phyloP scores from a whole-genome alignment of 768 basidiomycete genomes.

The Lactifluus volemus region DNA sequence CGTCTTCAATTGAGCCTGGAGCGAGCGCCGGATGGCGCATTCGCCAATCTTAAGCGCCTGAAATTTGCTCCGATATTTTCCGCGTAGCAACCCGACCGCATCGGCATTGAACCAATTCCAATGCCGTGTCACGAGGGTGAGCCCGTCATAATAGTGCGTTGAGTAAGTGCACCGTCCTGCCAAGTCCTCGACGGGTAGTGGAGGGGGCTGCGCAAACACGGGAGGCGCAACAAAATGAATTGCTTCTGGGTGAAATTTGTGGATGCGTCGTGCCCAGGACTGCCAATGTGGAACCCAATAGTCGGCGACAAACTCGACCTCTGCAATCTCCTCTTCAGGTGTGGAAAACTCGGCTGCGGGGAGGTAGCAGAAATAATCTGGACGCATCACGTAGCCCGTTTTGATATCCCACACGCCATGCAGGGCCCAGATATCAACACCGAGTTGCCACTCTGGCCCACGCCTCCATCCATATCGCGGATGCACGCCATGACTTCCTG shows the following conservation, averaged over 20 bases:
- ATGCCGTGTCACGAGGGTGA: slow-evolving; percentile 86
- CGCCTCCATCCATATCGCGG: slow-evolving; percentile 81
- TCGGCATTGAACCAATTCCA: slow-evolving; percentile 97
- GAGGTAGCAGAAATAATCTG: slow-evolving; percentile 64
- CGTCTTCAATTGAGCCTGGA: slow-evolving; percentile 77
- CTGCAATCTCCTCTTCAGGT: slow-evolving; percentile 26
- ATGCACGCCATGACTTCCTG: slow-evolving; percentile 52
- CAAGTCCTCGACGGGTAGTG: slow-evolving; percentile 43
- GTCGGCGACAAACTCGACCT: slow-evolving; percentile 63
- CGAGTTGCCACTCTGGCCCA: slow-evolving; percentile 60
- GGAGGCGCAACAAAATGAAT: slow-evolving; percentile 91
- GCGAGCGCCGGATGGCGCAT: slow-evolving; percentile 63
- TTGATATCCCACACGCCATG: slow-evolving; percentile 85
- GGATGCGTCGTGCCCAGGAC: slow-evolving; percentile 47
- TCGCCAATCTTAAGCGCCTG: slow-evolving; percentile 81
- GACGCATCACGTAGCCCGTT: slow-evolving; percentile 53
- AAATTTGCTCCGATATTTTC: slow-evolving; percentile 60
- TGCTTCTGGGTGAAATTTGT: slow-evolving; percentile 63
- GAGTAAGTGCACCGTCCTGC: slow-evolving; percentile 65
- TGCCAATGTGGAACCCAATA: slow-evolving; percentile 73
- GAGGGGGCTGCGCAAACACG: slow-evolving; percentile 77
- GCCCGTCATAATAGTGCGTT: slow-evolving; percentile 90
- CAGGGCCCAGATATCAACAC: slow-evolving; percentile 77
- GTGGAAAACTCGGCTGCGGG: slow-evolving; percentile 24
- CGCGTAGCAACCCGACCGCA: slow-evolving; percentile 80